Evolutionary conservation across 2,329 filamentous ascomycete species (phyloP).

Genomic region (Ophiostoma australiae): DNA sequence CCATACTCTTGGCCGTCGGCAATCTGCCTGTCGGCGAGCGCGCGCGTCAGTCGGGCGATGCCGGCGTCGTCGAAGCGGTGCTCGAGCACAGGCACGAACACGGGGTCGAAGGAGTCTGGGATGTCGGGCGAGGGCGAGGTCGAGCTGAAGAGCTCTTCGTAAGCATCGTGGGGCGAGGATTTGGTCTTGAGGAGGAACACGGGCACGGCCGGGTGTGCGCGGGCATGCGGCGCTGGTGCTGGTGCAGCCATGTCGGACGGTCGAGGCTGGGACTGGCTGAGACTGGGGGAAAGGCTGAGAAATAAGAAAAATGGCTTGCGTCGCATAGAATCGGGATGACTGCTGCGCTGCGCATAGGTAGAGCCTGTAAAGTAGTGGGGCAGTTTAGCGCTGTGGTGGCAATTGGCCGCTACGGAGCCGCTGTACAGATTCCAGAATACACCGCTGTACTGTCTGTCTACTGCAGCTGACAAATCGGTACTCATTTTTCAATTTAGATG

Average conservation of each 20-base stretch:
- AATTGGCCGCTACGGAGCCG: background rate
- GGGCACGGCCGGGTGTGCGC: conserved; percentile 37
- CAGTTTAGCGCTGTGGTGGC: background rate
- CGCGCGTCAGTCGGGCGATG: conserved; percentile 47
- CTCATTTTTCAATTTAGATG: conserved; percentile 6
- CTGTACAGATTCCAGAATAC: no score
- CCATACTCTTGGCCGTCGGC: conserved; percentile 49
- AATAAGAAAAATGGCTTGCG: background rate
- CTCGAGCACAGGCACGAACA: conserved; percentile 72
- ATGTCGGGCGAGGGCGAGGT: conserved; percentile 22
- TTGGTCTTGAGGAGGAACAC: conserved; percentile 74
- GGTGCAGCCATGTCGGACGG: conserved; percentile 17
- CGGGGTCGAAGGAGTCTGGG: conserved; percentile 51
- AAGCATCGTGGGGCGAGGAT: conserved; percentile 65
- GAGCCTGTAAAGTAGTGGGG: background rate
- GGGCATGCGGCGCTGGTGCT: background rate
- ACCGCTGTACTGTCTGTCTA: no score
- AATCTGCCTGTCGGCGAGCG: conserved; percentile 46
- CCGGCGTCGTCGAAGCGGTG: conserved; percentile 62
- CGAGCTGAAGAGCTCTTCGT: conserved; percentile 58
- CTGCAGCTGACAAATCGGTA: background rate
- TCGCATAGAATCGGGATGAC: conserved; percentile 1
- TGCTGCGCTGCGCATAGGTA: background rate
- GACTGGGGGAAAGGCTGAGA: background rate
- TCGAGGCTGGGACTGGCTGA: background rate